Evolutionary conservation across 257 asterid genomes (phyloP).

Genomic region (Nicotiana sylvestris): DNA sequence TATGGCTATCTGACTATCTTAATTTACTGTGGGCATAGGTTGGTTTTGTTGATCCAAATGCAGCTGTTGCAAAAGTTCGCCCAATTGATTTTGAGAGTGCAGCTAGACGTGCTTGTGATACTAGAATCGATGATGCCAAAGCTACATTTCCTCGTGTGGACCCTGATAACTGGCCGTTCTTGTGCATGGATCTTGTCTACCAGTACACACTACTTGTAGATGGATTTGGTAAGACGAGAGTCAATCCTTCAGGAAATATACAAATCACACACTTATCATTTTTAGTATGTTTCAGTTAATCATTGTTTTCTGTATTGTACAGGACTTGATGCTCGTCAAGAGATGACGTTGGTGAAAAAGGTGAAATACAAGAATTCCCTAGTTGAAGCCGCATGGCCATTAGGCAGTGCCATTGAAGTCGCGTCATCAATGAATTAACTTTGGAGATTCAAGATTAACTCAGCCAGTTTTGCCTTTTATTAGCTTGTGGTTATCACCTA

Average conservation of each 20-base stretch:
- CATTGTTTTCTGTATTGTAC: not conserved
- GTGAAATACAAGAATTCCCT: conserved; percentile 33
- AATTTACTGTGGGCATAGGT: conserved; percentile 37
- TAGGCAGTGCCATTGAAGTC: conserved; percentile 47
- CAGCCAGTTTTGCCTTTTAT: not conserved
- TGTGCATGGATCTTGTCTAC: conserved; percentile 96
- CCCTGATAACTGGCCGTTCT: conserved; percentile 68
- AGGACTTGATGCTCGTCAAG: conserved; percentile 40
- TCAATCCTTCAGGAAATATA: not conserved
- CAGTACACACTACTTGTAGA: conserved; percentile 82
- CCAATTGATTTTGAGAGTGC: conserved; percentile 85
- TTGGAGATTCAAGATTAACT: not conserved
- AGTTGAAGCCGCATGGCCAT: conserved; percentile 50
- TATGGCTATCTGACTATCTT: not conserved
- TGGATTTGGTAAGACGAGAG: conserved; percentile 70
- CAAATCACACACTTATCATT: not conserved
- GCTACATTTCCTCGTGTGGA: conserved; percentile 55
- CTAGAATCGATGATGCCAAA: conserved; percentile 60
- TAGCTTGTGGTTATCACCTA: not conserved
- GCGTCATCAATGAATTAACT: conserved; percentile 23
- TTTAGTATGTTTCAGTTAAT: not conserved
- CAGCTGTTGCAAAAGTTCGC: conserved; percentile 73
- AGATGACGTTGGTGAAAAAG: conserved; percentile 41
- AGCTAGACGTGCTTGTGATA: conserved; percentile 83
- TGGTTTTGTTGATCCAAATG: conserved; percentile 57